Base-by-base conservation (phyloP, 257 asterid genomes). In the Sherardia arvensis region DNA sequence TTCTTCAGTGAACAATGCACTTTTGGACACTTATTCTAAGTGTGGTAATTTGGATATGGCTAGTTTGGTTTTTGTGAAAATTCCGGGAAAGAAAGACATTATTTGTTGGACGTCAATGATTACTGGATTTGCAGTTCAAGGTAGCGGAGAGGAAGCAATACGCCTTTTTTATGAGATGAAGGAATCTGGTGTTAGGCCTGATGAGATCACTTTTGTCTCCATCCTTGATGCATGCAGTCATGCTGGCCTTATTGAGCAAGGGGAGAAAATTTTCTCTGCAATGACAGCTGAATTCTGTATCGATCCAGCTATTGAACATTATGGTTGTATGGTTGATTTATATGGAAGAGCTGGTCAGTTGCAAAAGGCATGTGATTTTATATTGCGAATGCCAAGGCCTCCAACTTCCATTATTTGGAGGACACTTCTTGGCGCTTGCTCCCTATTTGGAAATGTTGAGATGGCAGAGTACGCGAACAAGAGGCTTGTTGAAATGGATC, bases 311-410 rank as follows among this genome's bases (percentile, higher is more conserved):
- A 79, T 83, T 18, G 98, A 92, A 66, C 98, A 92, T 61, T 92
- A 85, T 54, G 98, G 98, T 58, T 91, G 98, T 60, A 88, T 91
- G 93, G 97, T 92, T 61, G 97, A 92, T 81, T 72, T 92, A 58
- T 89, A 85, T 61, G 84, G 97, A 18, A 78, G 97, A 26, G 87
- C 95, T 5, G 95, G 95, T 32, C 83, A 76, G 61, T 73, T 92
- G 48, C 58, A 22, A 32, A 78, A 76, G 75, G 98, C 98, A 11
- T 85, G 80, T 40, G 73, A 92, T 21, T 92, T 86, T 53, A 65
- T 85, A 26, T 57, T 71, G 65, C 82, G 62, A 68, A 85, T 91
- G 95, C 85, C 95, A 20, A 71, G 81, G 55, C 76, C 83, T 36
- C 87, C 98, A 18, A 86, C 78, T 34, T 84, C 82, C 63, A 51